phyloP scores from a whole-genome alignment of 148 eudicot genomes.

The Talinum fruticosum region DNA sequence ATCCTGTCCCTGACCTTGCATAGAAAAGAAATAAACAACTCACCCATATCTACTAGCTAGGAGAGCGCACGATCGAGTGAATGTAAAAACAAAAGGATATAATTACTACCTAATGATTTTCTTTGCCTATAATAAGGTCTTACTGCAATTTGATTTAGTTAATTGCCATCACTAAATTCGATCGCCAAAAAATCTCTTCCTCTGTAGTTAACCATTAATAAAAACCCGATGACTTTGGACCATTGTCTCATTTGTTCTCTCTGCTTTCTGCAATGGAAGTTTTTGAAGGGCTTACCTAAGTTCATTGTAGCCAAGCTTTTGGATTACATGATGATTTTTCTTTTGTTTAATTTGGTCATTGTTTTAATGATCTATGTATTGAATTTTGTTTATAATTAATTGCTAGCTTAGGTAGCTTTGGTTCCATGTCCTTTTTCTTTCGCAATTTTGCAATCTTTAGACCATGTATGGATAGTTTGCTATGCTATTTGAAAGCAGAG shows the following conservation, averaged over 20 bases:
- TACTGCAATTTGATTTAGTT: neutral
- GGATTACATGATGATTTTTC: constrained; percentile 14
- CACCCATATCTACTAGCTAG: neutral
- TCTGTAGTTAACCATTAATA: neutral
- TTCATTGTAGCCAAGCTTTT: constrained; percentile 22
- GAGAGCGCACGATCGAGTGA: neutral
- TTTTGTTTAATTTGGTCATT: constrained; percentile 10
- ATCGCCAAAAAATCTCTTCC: neutral
- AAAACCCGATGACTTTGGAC: neutral
- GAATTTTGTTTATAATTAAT: neutral
- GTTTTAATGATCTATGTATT: neutral
- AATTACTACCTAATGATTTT: constrained; percentile 3
- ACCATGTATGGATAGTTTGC: neutral
- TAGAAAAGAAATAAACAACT: neutral
- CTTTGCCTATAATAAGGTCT: constrained; percentile 6
- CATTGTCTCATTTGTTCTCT: neutral
- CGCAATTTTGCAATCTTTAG: neutral
- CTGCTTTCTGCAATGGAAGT: neutral
- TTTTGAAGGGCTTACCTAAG: constrained; percentile 22
- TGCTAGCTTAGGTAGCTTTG: constrained; percentile 12
- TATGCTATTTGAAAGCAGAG: neutral
- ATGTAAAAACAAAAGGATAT: neutral
- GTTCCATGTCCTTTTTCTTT: neutral
- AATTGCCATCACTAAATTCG: neutral
- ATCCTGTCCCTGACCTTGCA: neutral